phyloP scores from a whole-genome alignment of 768 basidiomycete genomes.

The Suillus clintonianus region DNA sequence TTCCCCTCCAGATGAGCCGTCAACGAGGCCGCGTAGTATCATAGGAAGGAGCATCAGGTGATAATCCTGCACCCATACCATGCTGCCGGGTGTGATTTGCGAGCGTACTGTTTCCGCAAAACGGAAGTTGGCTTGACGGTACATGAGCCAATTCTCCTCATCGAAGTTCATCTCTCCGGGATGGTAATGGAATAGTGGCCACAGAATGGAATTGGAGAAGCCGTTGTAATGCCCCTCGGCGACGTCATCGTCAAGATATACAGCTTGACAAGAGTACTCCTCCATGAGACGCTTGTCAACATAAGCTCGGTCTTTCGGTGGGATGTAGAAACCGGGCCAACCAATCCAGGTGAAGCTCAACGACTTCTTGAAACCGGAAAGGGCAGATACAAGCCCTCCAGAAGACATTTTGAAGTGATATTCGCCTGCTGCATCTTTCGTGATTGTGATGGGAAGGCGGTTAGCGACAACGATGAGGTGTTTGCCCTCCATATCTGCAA shows the following conservation, averaged over 20 bases:
- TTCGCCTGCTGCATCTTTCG: slow-evolving; percentile 87
- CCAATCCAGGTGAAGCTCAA: slow-evolving; percentile 98
- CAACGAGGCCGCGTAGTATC: slow-evolving; percentile 87
- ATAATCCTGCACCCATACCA: slow-evolving; percentile 99
- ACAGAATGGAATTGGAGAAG: slow-evolving; percentile 99
- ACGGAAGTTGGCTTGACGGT: slow-evolving; percentile 92
- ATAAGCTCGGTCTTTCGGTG: slow-evolving; percentile 83
- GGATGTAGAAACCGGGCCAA: slow-evolving; percentile 95
- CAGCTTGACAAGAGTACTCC: slow-evolving; percentile 96
- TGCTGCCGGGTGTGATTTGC: slow-evolving; percentile 81
- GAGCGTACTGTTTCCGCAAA: slow-evolving; percentile 89
- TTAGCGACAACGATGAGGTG: slow-evolving; percentile 96
- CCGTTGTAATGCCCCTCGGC: slow-evolving; percentile 99
- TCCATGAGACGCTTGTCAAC: slow-evolving; percentile 93
- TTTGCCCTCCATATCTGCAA: slow-evolving; percentile 49
- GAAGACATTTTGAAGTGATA: slow-evolving; percentile 99
- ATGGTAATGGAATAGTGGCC: slow-evolving; percentile 99
- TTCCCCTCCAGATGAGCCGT: slow-evolving; percentile 62
- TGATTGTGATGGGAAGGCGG: slow-evolving; percentile 93
- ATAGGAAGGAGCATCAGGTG: slow-evolving; percentile 97
- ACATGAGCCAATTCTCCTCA: slow-evolving; percentile 97
- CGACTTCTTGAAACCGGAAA: slow-evolving; percentile 97
- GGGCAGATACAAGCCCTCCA: slow-evolving; percentile 95
- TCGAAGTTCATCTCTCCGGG: slow-evolving; percentile 99
- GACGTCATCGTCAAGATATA: slow-evolving; percentile 96